Percentiles rank a stretch among this genome's conserved stretches.
phyloP scores from a whole-genome alignment of 2,329 filamentous ascomycete species.

The Dactylellina parvicollis region DNA sequence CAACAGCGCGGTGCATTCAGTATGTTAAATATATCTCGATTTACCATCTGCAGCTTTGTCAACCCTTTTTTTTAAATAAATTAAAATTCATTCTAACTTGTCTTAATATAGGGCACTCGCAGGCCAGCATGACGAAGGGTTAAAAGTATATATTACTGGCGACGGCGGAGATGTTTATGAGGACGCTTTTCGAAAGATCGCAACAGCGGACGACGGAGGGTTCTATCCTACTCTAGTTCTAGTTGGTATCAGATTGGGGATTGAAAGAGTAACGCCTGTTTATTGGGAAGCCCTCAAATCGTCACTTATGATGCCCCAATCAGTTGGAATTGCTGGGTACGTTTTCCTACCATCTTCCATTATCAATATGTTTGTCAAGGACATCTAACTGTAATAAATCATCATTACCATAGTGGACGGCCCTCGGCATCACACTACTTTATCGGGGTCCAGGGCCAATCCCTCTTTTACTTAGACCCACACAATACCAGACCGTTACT shows the following conservation, averaged over 20 bases:
- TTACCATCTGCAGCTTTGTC: not conserved
- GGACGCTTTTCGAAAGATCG: constrained; percentile 82
- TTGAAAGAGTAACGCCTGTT: constrained; percentile 91
- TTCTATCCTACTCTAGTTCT: constrained; percentile 90
- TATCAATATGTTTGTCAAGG: not conserved
- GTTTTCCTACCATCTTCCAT: constrained; percentile 56
- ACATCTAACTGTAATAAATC: constrained; percentile 6
- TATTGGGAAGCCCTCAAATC: constrained; percentile 95
- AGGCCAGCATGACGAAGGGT: constrained; percentile 70
- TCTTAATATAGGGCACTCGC: constrained; percentile 73
- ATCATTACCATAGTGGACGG: constrained; percentile 77
- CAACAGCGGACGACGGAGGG: constrained; percentile 71
- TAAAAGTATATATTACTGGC: constrained; percentile 87
- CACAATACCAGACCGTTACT: constrained; percentile 83
- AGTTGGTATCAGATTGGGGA: constrained; percentile 86
- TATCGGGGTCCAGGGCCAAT: constrained; percentile 75
- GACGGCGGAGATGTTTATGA: constrained; percentile 94
- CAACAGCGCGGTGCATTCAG: constrained; percentile 93
- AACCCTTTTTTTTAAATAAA: too few species aligned
- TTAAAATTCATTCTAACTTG: constrained; percentile 9
- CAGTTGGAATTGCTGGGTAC: constrained; percentile 94
- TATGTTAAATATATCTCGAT: constrained; percentile 64
- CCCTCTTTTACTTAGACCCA: constrained; percentile 94
- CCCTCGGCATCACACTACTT: constrained; percentile 89
- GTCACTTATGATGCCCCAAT: constrained; percentile 85